phyloP scores from a whole-genome alignment of 2,329 filamentous ascomycete species.

The Beauveria scarabaeidicola region DNA sequence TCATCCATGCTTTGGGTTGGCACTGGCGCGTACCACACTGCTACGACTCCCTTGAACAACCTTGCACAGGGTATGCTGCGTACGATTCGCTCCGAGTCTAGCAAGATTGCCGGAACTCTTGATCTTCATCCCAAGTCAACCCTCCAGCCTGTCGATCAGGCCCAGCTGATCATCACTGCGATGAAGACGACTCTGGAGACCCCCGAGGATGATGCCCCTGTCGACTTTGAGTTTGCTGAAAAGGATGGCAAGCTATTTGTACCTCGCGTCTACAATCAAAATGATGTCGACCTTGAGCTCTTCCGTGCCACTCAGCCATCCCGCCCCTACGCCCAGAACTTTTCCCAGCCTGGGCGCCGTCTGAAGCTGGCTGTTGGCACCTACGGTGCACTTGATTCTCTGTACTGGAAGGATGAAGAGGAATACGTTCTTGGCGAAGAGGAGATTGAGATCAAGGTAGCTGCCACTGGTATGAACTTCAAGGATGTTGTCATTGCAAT shows the following conservation, averaged over 20 bases:
- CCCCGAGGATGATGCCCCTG: conserved; percentile 14
- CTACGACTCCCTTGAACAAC: conserved; percentile 30
- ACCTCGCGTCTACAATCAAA: conserved; percentile 20
- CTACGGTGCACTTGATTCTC: conserved; percentile 29
- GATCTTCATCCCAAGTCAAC: conserved; percentile 33
- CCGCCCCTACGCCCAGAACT: conserved; percentile 26
- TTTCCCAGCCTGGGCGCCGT: conserved; percentile 26
- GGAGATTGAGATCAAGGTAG: conserved; percentile 36
- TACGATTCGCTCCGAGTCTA: conserved; percentile 38
- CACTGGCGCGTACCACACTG: conserved; percentile 29
- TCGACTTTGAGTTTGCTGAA: conserved; percentile 24
- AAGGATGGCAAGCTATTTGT: conserved; percentile 21
- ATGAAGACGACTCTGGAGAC: conserved; percentile 16
- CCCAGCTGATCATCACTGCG: conserved; percentile 24
- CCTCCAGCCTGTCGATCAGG: conserved; percentile 21
- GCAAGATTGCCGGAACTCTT: conserved; percentile 35
- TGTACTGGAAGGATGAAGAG: conserved; percentile 31
- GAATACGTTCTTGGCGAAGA: conserved; percentile 22
- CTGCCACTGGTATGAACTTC: conserved; percentile 36
- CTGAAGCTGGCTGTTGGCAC: conserved; percentile 31
- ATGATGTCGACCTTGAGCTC: conserved; percentile 19
- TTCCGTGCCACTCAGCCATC: conserved; percentile 19
- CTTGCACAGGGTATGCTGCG: conserved; percentile 38
- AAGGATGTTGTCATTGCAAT: conserved; percentile 37
- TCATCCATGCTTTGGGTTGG: conserved; percentile 33